These are phyloP conservation scores for Punica granatum DNA, from an alignment of 345 rosid species.

Conservation along the genomic window DNA sequence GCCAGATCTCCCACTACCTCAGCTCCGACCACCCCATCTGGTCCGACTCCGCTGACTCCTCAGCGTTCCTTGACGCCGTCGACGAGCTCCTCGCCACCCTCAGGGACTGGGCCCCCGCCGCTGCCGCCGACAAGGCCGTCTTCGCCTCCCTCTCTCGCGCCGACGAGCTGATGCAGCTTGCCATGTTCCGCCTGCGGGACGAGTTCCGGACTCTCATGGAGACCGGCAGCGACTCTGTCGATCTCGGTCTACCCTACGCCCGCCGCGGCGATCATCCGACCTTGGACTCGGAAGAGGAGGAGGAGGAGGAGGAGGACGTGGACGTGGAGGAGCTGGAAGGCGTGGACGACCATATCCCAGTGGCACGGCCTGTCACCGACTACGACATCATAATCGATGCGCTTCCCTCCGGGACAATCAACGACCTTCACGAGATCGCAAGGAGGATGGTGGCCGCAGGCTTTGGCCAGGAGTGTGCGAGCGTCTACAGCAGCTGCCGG, in stretches of 20 bases:
- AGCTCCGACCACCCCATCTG: constrained; percentile 62
- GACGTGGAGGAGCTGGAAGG: constrained; percentile 14
- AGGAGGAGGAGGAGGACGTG: constrained; percentile 25
- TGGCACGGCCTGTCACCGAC: constrained; percentile 72
- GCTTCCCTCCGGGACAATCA: constrained; percentile 67
- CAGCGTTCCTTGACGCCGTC: constrained; percentile 64
- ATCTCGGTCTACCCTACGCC: constrained; percentile 17
- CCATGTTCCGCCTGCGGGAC: constrained; percentile 71
- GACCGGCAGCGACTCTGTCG: constrained; percentile 59
- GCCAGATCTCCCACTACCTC: constrained; percentile 71
- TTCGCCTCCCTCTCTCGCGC: constrained; percentile 56
- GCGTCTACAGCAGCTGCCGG: constrained; percentile 67
- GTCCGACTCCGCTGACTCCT: constrained; percentile 72
- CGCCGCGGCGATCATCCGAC: constrained; percentile 22
- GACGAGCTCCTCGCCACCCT: constrained; percentile 53
- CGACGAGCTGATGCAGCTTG: constrained; percentile 70
- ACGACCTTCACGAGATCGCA: constrained; percentile 79
- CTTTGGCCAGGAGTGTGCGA: constrained; percentile 63
- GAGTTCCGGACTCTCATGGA: constrained; percentile 80
- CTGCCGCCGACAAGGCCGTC: constrained; percentile 41
- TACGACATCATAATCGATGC: constrained; percentile 80
- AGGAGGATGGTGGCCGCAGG: constrained; percentile 85
- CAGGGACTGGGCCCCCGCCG: constrained; percentile 46
- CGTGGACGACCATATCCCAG: constrained; percentile 46
- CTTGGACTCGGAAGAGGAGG: constrained; percentile 25